Evolutionary conservation across 2,329 filamentous ascomycete species (phyloP).

Genomic region (Trichoderma koningiopsis): DNA sequence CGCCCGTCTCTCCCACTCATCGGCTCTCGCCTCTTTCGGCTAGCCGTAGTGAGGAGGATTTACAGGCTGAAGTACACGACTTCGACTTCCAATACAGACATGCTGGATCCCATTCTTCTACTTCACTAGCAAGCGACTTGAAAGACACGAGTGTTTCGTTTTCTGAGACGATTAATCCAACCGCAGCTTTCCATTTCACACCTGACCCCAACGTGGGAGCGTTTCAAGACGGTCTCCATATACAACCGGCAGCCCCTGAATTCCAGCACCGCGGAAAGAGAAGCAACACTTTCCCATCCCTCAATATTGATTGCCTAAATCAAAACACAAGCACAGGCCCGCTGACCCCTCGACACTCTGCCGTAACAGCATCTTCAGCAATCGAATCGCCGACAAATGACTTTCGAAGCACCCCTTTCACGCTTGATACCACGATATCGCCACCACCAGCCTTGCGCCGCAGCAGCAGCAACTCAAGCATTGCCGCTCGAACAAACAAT

Average conservation of each 20-base stretch:
- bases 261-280: constrained; percentile 69
- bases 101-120: constrained; percentile 40
- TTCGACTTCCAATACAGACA: constrained; percentile 40
- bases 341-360: constrained; percentile 53
- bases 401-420: constrained; percentile 45
- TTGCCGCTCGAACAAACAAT: constrained; percentile 34
- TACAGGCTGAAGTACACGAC: constrained; percentile 48
- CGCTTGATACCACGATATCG: constrained; percentile 48
- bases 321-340: constrained; percentile 46
- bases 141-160: constrained; percentile 55
- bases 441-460: constrained; percentile 41
- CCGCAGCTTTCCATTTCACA: constrained; percentile 73
- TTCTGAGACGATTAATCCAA: constrained; percentile 72
- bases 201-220: constrained; percentile 70
- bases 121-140: constrained; percentile 38
- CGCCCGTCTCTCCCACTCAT: constrained; percentile 70
- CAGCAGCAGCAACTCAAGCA: constrained; percentile 41
- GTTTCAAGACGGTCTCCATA: constrained; percentile 52
- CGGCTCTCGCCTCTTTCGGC: constrained; percentile 70
- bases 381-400: constrained; percentile 56
- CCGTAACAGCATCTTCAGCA: constrained; percentile 54
- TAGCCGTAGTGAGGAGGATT: constrained; percentile 68
- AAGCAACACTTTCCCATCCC: constrained; percentile 82
- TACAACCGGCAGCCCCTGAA: constrained; percentile 46
- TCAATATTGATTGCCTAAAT: constrained; percentile 63